Base-by-base conservation (phyloP, 768 basidiomycete genomes). In the Psilocybe cyanescens region DNA sequence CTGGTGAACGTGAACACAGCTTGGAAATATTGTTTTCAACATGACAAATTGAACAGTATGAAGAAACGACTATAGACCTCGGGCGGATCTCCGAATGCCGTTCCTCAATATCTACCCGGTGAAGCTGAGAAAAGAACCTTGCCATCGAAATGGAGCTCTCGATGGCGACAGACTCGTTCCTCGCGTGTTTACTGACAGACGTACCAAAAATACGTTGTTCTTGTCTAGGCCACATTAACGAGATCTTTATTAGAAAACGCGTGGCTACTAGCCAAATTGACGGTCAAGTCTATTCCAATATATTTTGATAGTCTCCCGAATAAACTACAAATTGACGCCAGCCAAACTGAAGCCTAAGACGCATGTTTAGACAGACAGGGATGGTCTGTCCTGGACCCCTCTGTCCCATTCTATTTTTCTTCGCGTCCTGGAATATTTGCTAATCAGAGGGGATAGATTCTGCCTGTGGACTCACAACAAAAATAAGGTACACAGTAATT, bases 121-220 rank as follows among this genome's bases (percentile, higher is more conserved):
- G 31, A 50, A 55, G 59, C 59, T 55, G 54, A 47, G 59, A 60
- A 60, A 59, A 59, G 14, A 51, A 52, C 47, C 7, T 17, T 28
- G 17, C 19, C 47, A 50, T 30, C 49, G 8, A 19, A 49, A 37
- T 19, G 11, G 41, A n/a, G 41, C 8, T 4, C 4, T 19, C 39
- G 45, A 50, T 28, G 39, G 14, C 14, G 39, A 24, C 24, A 24
- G 24, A 24, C 24, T 24, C 24, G 39, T 24, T 39, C 24, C 9
- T 24, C 24, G 16, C 16, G 31, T 31, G 51, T 16, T 17, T 30
- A n/a, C 24, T 16, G 24, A 24, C 51, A 19, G 7, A 39, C 46
- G 48, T 55, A 46, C 33, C 30, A 51, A 53, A 53, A 37, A 53
- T 19, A 19, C 8, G 4, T n/a, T 37, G 11, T 2, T 6, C 33